Percentiles rank a stretch among this genome's conserved stretches.
phyloP scores from a whole-genome alignment of 352 stramenopile genomes.

The Peronospora belbahrii region DNA sequence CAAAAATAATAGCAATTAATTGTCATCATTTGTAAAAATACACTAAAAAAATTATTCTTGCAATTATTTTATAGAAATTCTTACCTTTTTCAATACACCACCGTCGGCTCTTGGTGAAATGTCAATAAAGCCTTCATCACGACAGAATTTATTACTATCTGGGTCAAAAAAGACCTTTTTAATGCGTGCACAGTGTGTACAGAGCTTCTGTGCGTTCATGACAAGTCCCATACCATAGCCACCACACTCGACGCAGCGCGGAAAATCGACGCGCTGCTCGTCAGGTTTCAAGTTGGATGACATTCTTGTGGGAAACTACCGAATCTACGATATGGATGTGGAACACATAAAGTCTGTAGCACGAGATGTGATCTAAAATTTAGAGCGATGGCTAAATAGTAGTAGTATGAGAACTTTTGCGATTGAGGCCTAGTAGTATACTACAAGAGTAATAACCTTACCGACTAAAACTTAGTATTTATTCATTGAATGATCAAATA shows the following conservation, averaged over 20 bases:
- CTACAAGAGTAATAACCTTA: too few relatives aligned
- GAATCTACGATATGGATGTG: too few relatives aligned
- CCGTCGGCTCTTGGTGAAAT: conserved; percentile 70
- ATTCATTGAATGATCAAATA: background rate
- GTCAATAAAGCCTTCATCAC: conserved; percentile 71
- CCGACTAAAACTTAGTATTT: too few relatives aligned
- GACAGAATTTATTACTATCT: conserved; percentile 51
- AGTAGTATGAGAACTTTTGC: too few relatives aligned
- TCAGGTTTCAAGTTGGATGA: too few relatives aligned
- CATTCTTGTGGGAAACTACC: too few relatives aligned
- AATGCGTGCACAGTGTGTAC: conserved; percentile 53
- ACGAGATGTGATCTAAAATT: too few relatives aligned
- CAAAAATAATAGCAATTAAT: background rate
- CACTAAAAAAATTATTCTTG: too few relatives aligned
- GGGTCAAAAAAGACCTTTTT: conserved; percentile 78
- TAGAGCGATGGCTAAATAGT: too few relatives aligned
- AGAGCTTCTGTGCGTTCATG: conserved; percentile 65
- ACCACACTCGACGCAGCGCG: conserved; percentile 59
- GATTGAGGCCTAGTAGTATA: too few relatives aligned
- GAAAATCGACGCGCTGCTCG: conserved; percentile 25
- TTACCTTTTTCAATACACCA: conserved; percentile 74
- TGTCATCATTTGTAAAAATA: background rate
- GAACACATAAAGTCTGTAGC: too few relatives aligned
- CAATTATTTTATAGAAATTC: too few relatives aligned
- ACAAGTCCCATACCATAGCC: conserved; percentile 63